These are phyloP conservation scores for Mesotaenium endlicherianum DNA, from an alignment of 139 green algal genomes.

Conservation along the genomic window DNA sequence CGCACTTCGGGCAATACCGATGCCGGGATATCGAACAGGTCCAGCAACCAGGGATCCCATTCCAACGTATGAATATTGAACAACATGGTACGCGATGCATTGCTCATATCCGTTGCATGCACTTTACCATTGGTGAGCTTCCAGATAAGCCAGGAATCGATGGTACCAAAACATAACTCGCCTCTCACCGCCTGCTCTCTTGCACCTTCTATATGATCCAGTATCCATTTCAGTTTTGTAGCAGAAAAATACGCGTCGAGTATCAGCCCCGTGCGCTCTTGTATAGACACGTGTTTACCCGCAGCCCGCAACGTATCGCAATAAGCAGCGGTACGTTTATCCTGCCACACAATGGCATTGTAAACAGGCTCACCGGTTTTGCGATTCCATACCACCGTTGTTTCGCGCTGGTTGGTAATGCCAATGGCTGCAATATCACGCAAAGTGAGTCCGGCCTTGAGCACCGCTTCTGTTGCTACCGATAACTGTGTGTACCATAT, in stretches of 20 bases:
- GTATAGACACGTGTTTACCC: constrained; percentile 60
- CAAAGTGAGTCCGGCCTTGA: neutral
- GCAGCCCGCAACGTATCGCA: constrained; percentile 52
- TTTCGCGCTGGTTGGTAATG: constrained; percentile 95
- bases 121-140: constrained; percentile 74
- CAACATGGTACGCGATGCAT: constrained; percentile 87
- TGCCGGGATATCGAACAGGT: constrained; percentile 63
- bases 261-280: constrained; percentile 76
- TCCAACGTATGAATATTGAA: constrained; percentile 76
- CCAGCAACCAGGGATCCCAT: constrained; percentile 72
- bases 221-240: constrained; percentile 91
- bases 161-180: constrained; percentile 73
- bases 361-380: constrained; percentile 72
- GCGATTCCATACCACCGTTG: constrained; percentile 81
- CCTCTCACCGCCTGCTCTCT: constrained; percentile 45
- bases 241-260: constrained; percentile 91
- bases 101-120: constrained; percentile 88
- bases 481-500: constrained; percentile 70
- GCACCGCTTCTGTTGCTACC: constrained; percentile 66
- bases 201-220: constrained; percentile 77
- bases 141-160: constrained; percentile 95
- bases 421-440: constrained; percentile 48
- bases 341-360: constrained; percentile 95
- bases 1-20: constrained; percentile 73
- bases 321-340: constrained; percentile 76